Evolutionary conservation across 2,329 filamentous ascomycete genomes (phyloP).

Genomic region (Bertia moriformis): DNA sequence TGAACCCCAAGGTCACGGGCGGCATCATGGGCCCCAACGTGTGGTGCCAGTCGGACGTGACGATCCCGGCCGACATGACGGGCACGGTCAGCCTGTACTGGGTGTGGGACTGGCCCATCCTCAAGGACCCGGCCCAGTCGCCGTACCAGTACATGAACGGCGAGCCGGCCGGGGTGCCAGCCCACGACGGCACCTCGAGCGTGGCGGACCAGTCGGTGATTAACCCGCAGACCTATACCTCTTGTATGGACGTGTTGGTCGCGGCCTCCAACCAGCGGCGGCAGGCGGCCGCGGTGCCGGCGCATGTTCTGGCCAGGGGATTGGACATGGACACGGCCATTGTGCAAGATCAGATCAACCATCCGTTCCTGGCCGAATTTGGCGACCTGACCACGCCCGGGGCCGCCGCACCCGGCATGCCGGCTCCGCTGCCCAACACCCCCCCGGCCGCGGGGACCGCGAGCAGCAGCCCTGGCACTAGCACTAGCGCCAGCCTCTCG

Average conservation of each 20-base stretch:
- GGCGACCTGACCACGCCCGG: neutral
- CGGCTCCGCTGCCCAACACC: neutral
- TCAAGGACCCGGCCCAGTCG: neutral
- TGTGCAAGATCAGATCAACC: neutral
- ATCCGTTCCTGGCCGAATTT: neutral
- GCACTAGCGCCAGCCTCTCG: neutral
- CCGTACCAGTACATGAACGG: neutral
- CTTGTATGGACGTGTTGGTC: neutral
- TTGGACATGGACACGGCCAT: neutral
- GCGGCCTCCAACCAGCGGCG: neutral
- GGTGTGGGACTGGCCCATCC: slow-evolving; percentile 82
- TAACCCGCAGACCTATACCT: neutral
- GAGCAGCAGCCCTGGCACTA: too few species aligned
- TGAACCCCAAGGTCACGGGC: slow-evolving; percentile 32
- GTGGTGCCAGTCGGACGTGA: slow-evolving; percentile 69
- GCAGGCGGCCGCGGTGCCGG: neutral
- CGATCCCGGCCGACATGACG: slow-evolving; percentile 54
- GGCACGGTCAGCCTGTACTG: slow-evolving; percentile 73
- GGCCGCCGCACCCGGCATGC: neutral
- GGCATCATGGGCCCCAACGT: slow-evolving; percentile 43
- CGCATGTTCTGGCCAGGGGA: neutral
- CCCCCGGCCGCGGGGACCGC: too few species aligned
- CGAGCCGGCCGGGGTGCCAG: too few species aligned
- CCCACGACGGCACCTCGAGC: too few species aligned
- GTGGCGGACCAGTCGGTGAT: neutral